phyloP scores from a whole-genome alignment of 768 basidiomycete genomes.

The Cantharellus anzutake region DNA sequence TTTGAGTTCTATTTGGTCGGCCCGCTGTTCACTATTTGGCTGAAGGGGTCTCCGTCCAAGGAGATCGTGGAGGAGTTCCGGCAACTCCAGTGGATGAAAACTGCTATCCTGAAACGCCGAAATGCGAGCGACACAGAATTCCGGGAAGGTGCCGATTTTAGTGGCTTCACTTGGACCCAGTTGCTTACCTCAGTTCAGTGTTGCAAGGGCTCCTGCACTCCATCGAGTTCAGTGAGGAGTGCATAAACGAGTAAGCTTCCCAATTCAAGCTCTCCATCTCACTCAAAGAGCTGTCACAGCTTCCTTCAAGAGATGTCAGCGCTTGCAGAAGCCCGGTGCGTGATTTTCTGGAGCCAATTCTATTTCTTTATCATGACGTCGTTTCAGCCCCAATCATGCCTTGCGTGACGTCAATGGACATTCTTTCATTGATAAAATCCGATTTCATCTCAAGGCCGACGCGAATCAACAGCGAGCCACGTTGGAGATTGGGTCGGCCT shows the following conservation, averaged over 20 bases:
- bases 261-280: not conserved
- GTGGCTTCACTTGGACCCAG: too few relatives aligned
- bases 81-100: constrained; percentile 73
- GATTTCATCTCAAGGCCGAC: constrained; percentile 19
- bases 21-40: not conserved
- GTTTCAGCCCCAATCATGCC: constrained; percentile 21
- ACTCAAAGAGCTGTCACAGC: constrained; percentile 21
- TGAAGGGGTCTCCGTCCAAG: too few relatives aligned
- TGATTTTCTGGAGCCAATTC: constrained; percentile 11
- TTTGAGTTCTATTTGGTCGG: too few relatives aligned
- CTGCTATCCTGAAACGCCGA: constrained; percentile 62
- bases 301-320: constrained; percentile 60
- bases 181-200: constrained; percentile 25
- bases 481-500: not conserved
- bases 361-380: constrained; percentile 1
- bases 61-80: constrained; percentile 42
- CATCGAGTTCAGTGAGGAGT: constrained; percentile 50
- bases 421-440: constrained; percentile 43
- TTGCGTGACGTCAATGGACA: constrained; percentile 26
- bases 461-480: constrained; percentile 2
- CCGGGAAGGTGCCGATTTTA: too few relatives aligned
- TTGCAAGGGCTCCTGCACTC: constrained; percentile 64
- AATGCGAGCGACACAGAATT: constrained; percentile 29
- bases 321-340: constrained; percentile 41
- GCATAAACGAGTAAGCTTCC: constrained; percentile 46